Conservation (phyloP, 768 basidiomycete genomes). For the Suillus bovinus region DNA sequence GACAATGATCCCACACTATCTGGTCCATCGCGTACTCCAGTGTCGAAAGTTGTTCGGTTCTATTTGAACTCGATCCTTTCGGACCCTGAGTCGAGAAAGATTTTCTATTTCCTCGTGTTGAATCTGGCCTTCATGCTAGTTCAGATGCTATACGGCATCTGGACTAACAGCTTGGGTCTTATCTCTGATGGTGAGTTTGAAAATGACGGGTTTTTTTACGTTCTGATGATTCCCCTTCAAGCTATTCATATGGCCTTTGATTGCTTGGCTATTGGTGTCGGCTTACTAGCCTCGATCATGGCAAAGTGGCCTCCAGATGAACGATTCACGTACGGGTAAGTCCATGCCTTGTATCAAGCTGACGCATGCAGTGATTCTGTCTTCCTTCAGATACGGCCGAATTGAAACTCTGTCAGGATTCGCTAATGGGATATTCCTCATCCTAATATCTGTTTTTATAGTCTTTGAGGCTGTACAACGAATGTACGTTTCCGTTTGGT, state of each 20-base stretch:
- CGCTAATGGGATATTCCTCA: constrained; percentile 93
- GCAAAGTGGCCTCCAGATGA: constrained; percentile 97
- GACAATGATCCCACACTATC: constrained; percentile 43
- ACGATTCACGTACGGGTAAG: constrained; percentile 92
- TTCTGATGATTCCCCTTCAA: constrained; percentile 31
- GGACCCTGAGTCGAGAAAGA: constrained; percentile 90
- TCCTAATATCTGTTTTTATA: constrained; percentile 96
- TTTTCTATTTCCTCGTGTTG: constrained; percentile 94
- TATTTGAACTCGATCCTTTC: constrained; percentile 91
- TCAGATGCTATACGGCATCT: constrained; percentile 95
- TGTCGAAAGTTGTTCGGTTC: constrained; percentile 54
- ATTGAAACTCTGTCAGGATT: constrained; percentile 98
- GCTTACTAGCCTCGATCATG: constrained; percentile 95
- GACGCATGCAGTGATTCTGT: not conserved
- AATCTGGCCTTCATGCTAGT: constrained; percentile 97
- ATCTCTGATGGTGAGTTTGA: constrained; percentile 88
- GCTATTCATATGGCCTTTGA: constrained; percentile 99
- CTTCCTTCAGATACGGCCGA: constrained; percentile 71
- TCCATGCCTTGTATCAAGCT: constrained; percentile 10
- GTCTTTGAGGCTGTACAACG: constrained; percentile 97
- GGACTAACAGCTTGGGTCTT: constrained; percentile 95
- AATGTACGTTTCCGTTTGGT: constrained; percentile 51
- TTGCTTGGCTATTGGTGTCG: constrained; percentile 95
- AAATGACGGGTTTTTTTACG: not conserved
- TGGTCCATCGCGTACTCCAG: constrained; percentile 48